Evolutionary conservation across 169 alveolate species (phyloP), one percentile per base, ranked within the genome.

Genomic region (Cryptosporidium bovis): DNA sequence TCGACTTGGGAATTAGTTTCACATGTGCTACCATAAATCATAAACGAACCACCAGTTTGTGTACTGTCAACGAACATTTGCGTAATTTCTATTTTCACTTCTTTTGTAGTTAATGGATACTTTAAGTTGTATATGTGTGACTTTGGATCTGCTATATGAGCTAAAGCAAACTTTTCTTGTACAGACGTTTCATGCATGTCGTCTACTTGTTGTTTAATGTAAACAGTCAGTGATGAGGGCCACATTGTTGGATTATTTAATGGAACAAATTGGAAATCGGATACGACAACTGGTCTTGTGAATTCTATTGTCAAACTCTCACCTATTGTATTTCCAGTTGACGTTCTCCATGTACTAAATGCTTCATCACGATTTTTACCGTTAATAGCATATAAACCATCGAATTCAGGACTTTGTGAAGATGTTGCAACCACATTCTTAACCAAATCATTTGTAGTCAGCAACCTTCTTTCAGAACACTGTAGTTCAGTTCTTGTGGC

Each of bases 361-460:
- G 93, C 94, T 64, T 87, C 83, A 50, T 93, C 93, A 64, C 91
- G 64, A 62, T 91, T 91, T 82, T 84, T 82, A 51, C 94, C 94
- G 66, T 91, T 69, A 40, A 93, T 56, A 13, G 93, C 95, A 58
- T 93, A 92, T 48, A 64, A 66, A 64, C 95, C 92, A 56, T 90
- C 92, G 82, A 65, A 91, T 60, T 84, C 91, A n/a, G 84, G 90
- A 27, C 93, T 82, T 60, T 87, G 92, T 31, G 90, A 85, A 6
- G 94, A 91, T 51, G 94, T 85, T 31, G 92, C 27, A n/a, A 85
- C 84, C 51, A 91, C 90, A 44, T 68, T 69, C 60, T 87, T 90
- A 44, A 87, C 58, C 40, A 83, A 65, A 51, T 90, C 91, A 36
- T 31, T 83, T 69, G 93, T 90, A 64, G 64, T 91, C 2, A 77